Base-by-base conservation (phyloP, 768 basidiomycete species). In the Suillus hirtellus region DNA sequence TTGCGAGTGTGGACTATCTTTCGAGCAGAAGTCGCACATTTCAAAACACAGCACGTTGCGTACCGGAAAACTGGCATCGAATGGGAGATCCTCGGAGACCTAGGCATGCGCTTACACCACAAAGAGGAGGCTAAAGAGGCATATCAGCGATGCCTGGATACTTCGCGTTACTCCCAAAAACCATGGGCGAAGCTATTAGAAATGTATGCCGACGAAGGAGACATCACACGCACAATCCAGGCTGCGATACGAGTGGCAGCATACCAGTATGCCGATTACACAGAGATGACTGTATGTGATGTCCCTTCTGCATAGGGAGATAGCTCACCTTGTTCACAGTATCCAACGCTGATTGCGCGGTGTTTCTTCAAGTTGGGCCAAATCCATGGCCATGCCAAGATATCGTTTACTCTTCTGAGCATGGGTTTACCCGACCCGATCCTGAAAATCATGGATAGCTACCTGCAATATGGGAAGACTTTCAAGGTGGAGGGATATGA, bases 51-150 rank as follows among this genome's bases (percentile, higher is more conserved):
- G 74, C 96, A 97, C 67, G 92, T 99, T 63, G 95, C 96, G 0
- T 99, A 99, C 74, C 88, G 95, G 64, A 99, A 99, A 80, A 98
- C 96, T 0, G 95, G 93, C 0, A 77, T 93, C 21, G 97, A 99
- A 76, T 99, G 97, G 96, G 97, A 99, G 78, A 96, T 99, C 53
- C 81, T 99, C 27, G 97, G 96, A 10, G 97, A 99, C 71, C 79
- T 99, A 24, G 97, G 96, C 9, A 70, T 90, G 52, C 88, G 97
- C n/a, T 75, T 99, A 61, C 92, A 96, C 71, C 97, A 99, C 79
- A 96, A 94, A 75, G 97, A 99, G 71, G 97, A 99, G 71, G 95
- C 95, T 42, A 99, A 99, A 77, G 97, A 99, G 72, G 96, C 95
- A 4, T 99, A 90, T 73, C 95, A 97, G 72, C 88, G 96, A 10